phyloP scores from a whole-genome alignment of 2,329 filamentous ascomycete species.

The Cladosporium cucumerinum region DNA sequence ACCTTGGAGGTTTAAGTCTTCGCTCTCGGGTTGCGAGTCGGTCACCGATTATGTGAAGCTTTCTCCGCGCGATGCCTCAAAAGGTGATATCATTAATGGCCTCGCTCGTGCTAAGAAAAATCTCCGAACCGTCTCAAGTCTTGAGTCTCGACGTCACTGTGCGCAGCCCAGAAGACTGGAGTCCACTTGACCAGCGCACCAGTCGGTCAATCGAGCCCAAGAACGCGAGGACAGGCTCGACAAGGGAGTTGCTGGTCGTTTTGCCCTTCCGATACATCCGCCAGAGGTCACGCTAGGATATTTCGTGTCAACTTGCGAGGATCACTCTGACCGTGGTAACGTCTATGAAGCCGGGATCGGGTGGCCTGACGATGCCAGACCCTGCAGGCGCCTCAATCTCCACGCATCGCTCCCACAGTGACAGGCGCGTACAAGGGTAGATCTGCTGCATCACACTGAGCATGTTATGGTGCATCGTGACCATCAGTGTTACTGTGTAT shows the following conservation, averaged over 20 bases:
- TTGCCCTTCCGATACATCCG: neutral
- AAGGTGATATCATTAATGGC: neutral
- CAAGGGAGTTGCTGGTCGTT: neutral
- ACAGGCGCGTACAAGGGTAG: neutral
- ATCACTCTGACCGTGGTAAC: neutral
- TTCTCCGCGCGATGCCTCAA: neutral
- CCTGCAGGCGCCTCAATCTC: conserved; percentile 5
- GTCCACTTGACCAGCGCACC: neutral
- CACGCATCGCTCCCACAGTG: neutral
- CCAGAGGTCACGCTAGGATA: neutral
- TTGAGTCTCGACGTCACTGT: neutral
- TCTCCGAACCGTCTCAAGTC: neutral
- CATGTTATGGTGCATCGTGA: neutral
- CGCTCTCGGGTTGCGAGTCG: neutral
- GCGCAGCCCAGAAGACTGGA: neutral
- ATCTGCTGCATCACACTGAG: neutral
- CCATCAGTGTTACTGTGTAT: neutral
- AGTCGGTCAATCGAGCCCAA: neutral
- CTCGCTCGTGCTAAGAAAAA: neutral
- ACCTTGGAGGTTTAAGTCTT: neutral
- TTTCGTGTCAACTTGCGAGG: neutral
- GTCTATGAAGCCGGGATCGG: neutral
- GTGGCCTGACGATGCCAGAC: conserved; percentile 3
- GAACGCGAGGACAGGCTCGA: neutral
- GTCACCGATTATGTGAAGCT: neutral